These are phyloP conservation scores for Hericium coralloides DNA, from an alignment of 768 basidiomycete species.

Conservation along the genomic window DNA sequence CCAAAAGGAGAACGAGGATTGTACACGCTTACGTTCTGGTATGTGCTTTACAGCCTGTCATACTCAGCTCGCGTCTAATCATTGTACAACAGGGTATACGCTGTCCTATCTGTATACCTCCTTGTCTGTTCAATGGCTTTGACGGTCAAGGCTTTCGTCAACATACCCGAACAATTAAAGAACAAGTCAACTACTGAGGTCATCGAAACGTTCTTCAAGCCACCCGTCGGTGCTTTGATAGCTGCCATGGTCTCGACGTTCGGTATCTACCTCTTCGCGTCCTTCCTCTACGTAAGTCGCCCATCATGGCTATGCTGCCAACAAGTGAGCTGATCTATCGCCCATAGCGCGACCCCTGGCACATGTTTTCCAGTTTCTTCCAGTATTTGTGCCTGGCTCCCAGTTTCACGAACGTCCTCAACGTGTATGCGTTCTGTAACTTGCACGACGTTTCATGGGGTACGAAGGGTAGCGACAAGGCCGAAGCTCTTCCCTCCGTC, in stretches of 20 bases:
- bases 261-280: slow-evolving; percentile 81
- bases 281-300: slow-evolving; percentile 71
- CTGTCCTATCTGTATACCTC: slow-evolving; percentile 74
- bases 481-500: slow-evolving; percentile 82
- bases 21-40: slow-evolving; percentile 69
- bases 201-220: slow-evolving; percentile 54
- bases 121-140: slow-evolving; percentile 82
- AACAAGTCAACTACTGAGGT: slow-evolving; percentile 41
- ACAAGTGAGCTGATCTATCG: slow-evolving; percentile 5
- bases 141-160: slow-evolving; percentile 70
- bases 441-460: slow-evolving; percentile 94
- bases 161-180: slow-evolving; percentile 42
- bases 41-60: slow-evolving; percentile 13
- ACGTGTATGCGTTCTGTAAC: slow-evolving; percentile 97
- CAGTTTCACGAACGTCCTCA: slow-evolving; percentile 90
- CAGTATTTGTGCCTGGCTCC: slow-evolving; percentile 89
- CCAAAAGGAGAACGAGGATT: slow-evolving; percentile 81
- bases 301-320: background rate
- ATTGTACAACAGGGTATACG: slow-evolving; percentile 58
- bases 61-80: slow-evolving; percentile 4
- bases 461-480: slow-evolving; percentile 93
- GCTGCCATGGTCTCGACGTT: slow-evolving; percentile 87
- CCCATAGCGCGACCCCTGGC: slow-evolving; percentile 90
- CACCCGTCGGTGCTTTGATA: slow-evolving; percentile 72
- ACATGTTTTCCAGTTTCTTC: slow-evolving; percentile 90